Evolutionary conservation across 2,329 filamentous ascomycete species (phyloP), one percentile per base, ranked within the genome.

Genomic region (Fusarium pilosicola): DNA sequence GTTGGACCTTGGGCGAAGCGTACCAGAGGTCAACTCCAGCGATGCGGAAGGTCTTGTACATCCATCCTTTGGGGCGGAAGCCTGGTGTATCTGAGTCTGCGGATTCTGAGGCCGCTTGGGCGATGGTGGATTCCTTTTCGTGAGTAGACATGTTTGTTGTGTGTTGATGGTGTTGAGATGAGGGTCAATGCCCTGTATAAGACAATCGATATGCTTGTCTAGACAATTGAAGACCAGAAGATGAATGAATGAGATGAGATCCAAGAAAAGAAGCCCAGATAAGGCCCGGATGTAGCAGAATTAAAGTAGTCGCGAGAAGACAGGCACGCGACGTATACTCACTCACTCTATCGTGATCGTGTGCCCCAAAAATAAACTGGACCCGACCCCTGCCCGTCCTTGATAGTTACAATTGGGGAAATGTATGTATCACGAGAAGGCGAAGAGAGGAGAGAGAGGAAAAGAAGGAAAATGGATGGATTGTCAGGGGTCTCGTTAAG

Each of bases 1-100:
- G 86, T 83, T 95, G 93, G 54, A 90, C 82, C 78, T 90, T 89
- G 18, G 93, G 93, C 65, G 92, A 94, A 28, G 93, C 93, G 80
- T 92, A 95, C 87, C 90, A 94, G 13, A 92, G 68, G 73, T 87
- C 86, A 65, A 83, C 82, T 56, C 85, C 83, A 24, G 87, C 86
- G 64, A 94, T 67, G 64, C 85, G 87, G 77, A 89, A 78, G 55
- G 86, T 85, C 78, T 88, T 90, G 86, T 95, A 94, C 83, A 90
- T 91, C 92, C 92, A 94, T 71, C 88, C 87, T 7, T 74, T 46
- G 5, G 88, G 88, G 36, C 85, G 86, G 67, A 66, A 64, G 55
- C 60, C 57, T 22, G 64, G 58, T 22, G 52, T 60, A 39, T 69
- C 66, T 38, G 66, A 65, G 20, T 57, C 58, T 52, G 56, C 55